Conservation (phyloP, 2,329 filamentous ascomycete genomes). For the Ustulina deusta region DNA sequence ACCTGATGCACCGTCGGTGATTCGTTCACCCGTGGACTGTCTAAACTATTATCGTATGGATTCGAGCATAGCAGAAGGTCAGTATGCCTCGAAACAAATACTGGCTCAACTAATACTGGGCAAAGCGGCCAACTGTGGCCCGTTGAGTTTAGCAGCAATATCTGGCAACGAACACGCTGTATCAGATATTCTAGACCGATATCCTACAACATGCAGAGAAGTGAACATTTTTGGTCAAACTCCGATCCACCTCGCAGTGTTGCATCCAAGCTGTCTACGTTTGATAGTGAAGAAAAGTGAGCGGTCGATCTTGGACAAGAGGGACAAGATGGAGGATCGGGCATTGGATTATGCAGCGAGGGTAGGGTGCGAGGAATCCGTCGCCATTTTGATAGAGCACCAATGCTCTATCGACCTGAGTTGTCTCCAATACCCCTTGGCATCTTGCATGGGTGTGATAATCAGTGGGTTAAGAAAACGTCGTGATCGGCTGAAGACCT, state of each 20-base stretch:
- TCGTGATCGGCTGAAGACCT: conserved; percentile 7
- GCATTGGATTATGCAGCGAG: conserved; percentile 3
- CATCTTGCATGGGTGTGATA: neutral
- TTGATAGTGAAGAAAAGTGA: conserved; percentile 11
- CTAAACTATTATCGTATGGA: too few relatives aligned
- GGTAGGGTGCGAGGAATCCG: neutral
- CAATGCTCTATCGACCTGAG: neutral
- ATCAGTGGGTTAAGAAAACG: conserved; percentile 2
- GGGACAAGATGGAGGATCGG: neutral
- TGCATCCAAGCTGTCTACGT: conserved; percentile 14
- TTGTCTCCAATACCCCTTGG: neutral
- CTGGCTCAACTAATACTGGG: neutral
- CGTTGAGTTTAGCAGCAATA: conserved; percentile 8
- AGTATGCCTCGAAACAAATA: too few relatives aligned
- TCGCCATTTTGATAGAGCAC: conserved; percentile 3
- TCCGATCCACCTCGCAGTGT: conserved; percentile 14
- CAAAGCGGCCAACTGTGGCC: conserved; percentile 10
- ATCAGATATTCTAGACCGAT: conserved; percentile 16
- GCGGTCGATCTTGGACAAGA: neutral
- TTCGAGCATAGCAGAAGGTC: too few relatives aligned
- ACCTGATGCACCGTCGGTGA: too few relatives aligned
- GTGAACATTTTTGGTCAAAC: conserved; percentile 16
- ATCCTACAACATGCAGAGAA: conserved; percentile 13
- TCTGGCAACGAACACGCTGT: neutral
- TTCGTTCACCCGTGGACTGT: too few relatives aligned